Percentiles rank a stretch among this genome's conserved stretches.
phyloP scores from a whole-genome alignment of 176 grass and related monocot species.

The Eragrostis curvula region DNA sequence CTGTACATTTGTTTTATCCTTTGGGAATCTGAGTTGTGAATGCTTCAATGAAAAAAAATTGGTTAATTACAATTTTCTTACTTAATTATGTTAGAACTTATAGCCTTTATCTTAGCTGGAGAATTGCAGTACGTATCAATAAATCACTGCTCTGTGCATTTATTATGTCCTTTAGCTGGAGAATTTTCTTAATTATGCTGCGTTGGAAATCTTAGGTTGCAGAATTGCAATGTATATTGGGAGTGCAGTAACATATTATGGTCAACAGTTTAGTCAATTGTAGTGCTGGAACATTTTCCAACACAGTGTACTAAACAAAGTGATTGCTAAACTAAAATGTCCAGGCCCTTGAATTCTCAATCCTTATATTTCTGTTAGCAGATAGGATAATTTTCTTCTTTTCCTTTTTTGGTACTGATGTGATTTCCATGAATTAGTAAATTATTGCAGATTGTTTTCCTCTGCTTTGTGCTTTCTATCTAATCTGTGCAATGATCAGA shows the following conservation, averaged over 20 bases:
- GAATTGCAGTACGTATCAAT: background rate
- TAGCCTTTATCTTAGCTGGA: background rate
- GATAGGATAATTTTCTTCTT: background rate
- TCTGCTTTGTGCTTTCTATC: conserved; percentile 13
- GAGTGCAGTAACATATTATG: no score
- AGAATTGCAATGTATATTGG: no score
- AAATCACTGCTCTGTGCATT: background rate
- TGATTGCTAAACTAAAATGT: background rate
- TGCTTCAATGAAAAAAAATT: background rate
- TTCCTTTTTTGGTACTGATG: background rate
- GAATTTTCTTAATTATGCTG: no score
- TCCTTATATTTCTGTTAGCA: conserved; percentile 1
- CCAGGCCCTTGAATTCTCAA: background rate
- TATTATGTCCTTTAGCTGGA: no score
- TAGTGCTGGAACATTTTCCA: background rate
- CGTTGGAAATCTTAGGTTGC: no score
- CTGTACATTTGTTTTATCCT: background rate
- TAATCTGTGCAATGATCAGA: conserved; percentile 12
- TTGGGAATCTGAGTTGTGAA: conserved; percentile 7
- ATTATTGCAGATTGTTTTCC: background rate
- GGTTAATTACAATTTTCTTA: background rate
- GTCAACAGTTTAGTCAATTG: background rate
- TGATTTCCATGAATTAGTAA: background rate
- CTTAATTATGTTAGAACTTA: background rate
- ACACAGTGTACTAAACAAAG: no score